Base-by-base conservation (phyloP, 192 early-diverging fungal species). In the Thamnidium elegans region DNA sequence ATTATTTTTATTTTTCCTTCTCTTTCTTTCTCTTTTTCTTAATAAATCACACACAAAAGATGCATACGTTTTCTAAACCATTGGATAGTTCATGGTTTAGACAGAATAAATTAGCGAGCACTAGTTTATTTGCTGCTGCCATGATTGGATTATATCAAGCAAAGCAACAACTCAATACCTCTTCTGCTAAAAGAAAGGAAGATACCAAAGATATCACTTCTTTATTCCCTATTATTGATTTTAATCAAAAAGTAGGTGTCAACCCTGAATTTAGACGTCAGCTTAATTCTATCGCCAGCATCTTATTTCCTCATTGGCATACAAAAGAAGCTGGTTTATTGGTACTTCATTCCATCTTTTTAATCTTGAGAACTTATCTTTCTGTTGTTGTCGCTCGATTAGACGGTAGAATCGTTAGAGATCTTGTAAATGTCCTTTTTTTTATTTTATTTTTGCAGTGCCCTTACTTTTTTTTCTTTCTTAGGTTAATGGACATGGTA, bases 391-490 rank as follows among this genome's bases (percentile, higher is more conserved):
- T 94, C 17, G 96, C 96, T 21, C 80, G 87, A 55, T 74, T 98
- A 55, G 96, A 98, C 65, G 96, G 96, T 56, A 85, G 89, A 69
- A 91, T 98, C 61, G 96, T 98, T 71, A 90, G 90, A 80, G 88
- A 98, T 68, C 79, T 98, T 84, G 96, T 95, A 71, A 77, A 80
- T 26, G n/a, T 42, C n/a, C 8, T 30, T 0, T 34, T 32, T 14
- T 26, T 13, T 50, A 6, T 21, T 9, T 52, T 21, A 23, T 19
- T 52, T 26, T 52, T 15, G 20, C 48, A 26, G 26, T 26, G 3
- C 26, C 14, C 44, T 45, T 13, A 45, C 44, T 15, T 53, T 45
- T 46, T 43, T 60, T 50, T 30, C 20, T 39, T 7, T 47, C 20
- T 4, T 59, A 89, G 88, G 84, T 91, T 51, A 83, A 86, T 31